These are phyloP conservation scores for Massariosphaeria phaeospora DNA, from an alignment of 495 filamentous ascomycete genomes.

Conservation along the genomic window DNA sequence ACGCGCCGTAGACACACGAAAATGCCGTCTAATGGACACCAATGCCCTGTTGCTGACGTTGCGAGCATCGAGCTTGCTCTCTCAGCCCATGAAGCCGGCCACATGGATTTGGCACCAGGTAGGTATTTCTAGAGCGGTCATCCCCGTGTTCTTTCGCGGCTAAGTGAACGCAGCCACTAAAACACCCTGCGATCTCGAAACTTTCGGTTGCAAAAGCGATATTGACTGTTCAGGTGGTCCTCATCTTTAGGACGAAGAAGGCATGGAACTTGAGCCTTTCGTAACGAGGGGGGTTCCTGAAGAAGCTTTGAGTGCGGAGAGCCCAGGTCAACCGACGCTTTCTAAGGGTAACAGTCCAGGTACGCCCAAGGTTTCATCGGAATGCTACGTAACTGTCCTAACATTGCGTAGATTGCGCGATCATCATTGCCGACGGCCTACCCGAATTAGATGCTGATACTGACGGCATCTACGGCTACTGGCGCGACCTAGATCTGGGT, in stretches of 20 bases:
- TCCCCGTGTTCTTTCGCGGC: background rate
- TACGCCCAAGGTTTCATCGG: background rate
- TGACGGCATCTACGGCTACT: no score
- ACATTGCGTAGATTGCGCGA: slow-evolving; percentile 5
- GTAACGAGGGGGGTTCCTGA: background rate
- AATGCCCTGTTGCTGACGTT: background rate
- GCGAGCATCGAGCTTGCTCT: background rate
- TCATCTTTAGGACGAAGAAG: background rate
- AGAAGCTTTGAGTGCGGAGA: background rate
- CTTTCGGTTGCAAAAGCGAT: background rate
- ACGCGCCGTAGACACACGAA: background rate
- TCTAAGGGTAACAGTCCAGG: slow-evolving; percentile 4
- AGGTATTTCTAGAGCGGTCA: background rate
- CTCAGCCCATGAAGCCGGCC: background rate
- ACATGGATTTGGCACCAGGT: background rate
- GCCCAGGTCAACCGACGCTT: slow-evolving; percentile 1
- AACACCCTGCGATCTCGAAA: background rate
- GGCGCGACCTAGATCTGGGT: no score
- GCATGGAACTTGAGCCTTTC: background rate
- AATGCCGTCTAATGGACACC: no score
- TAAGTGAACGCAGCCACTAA: background rate
- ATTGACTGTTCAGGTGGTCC: background rate
- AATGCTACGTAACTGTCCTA: background rate
- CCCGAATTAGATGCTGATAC: background rate
- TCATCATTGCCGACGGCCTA: background rate